phyloP scores from a whole-genome alignment of 306 rosid species.

The Lagenaria siceraria region DNA sequence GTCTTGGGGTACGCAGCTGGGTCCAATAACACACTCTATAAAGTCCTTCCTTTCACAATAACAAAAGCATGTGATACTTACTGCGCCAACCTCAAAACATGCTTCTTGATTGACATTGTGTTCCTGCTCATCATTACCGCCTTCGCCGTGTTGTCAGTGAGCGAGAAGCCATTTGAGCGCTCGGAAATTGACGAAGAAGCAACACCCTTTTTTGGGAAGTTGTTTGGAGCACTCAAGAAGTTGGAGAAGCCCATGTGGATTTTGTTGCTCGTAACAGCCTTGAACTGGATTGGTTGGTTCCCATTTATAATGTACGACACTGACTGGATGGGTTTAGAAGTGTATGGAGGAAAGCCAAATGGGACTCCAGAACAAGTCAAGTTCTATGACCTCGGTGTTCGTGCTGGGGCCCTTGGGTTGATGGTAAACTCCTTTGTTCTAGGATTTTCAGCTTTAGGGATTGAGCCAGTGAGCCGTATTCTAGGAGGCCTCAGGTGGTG shows the following conservation, averaged over 20 bases:
- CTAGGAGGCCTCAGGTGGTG: conserved; percentile 58
- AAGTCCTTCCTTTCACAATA: conserved; percentile 40
- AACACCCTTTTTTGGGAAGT: conserved; percentile 6
- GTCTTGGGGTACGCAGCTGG: conserved; percentile 74
- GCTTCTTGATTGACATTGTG: conserved; percentile 58
- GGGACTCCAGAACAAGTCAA: conserved; percentile 22
- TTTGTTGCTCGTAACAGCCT: conserved; percentile 58
- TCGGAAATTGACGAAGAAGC: not conserved
- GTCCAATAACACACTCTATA: conserved; percentile 28
- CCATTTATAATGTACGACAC: conserved; percentile 80
- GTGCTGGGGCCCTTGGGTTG: conserved; percentile 57
- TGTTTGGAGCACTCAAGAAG: conserved; percentile 40
- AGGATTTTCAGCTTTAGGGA: conserved; percentile 40
- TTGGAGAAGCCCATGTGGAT: conserved; percentile 63
- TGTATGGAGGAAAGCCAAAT: conserved; percentile 44
- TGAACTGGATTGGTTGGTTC: conserved; percentile 90
- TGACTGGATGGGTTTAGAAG: conserved; percentile 93
- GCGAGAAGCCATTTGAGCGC: conserved; percentile 13
- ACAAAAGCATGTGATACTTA: conserved; percentile 59
- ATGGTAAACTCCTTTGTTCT: conserved; percentile 66
- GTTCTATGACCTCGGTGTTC: conserved; percentile 52
- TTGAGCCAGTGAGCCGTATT: conserved; percentile 34
- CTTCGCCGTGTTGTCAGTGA: conserved; percentile 26
- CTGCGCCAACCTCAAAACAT: conserved; percentile 72
- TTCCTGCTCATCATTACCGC: conserved; percentile 21